Evolutionary conservation across 805 yeast genomes (phyloP).

Genomic region (Wickerhamiella occidentalis): DNA sequence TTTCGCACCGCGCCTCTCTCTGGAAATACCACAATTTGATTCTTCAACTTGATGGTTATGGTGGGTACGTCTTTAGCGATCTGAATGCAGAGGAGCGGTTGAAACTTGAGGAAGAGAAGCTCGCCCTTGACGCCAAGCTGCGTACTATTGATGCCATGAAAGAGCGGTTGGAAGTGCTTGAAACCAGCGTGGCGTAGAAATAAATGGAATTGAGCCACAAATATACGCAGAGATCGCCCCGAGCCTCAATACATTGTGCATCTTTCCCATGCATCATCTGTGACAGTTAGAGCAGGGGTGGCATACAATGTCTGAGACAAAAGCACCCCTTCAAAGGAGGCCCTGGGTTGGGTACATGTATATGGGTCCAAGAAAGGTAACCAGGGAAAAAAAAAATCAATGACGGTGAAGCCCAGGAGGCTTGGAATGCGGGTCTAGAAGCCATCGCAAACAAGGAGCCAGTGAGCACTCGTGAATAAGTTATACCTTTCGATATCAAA

Average conservation of each 20-base stretch:
- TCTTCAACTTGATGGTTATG: constrained; percentile 77
- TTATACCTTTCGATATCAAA: not conserved
- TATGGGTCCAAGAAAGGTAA: not conserved
- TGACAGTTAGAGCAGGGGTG: not conserved
- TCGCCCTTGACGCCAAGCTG: constrained; percentile 53
- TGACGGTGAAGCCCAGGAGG: not conserved
- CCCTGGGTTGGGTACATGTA: not conserved
- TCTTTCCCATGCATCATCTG: not conserved
- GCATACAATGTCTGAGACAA: not conserved
- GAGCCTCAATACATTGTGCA: not conserved
- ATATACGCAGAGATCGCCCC: not conserved
- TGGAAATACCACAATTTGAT: constrained; percentile 85
- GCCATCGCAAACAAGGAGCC: not conserved
- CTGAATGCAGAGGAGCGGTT: constrained; percentile 66
- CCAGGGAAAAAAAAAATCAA: not conserved
- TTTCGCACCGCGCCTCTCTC: constrained; percentile 81
- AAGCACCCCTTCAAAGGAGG: not conserved
- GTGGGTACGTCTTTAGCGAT: constrained; percentile 47
- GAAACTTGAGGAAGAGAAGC: constrained; percentile 63
- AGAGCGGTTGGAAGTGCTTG: constrained; percentile 52
- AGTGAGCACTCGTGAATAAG: not conserved
- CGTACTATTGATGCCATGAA: constrained; percentile 58
- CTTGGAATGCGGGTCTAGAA: not conserved
- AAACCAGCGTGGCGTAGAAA: constrained; percentile 2
- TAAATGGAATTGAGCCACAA: not conserved